phyloP scores from a whole-genome alignment of 345 rosid species.

The Viola odorata region DNA sequence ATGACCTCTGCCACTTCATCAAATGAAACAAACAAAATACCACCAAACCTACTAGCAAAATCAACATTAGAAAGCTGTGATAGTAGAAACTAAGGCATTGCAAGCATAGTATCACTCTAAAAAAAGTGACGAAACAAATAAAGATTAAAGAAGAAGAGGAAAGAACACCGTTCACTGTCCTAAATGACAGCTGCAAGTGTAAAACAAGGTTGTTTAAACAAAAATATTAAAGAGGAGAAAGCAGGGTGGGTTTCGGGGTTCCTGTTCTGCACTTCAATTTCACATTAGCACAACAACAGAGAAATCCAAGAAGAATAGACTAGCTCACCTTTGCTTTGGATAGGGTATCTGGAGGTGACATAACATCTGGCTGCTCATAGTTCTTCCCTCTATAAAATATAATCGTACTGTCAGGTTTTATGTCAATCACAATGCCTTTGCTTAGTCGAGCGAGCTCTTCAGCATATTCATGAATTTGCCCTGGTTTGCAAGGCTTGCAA shows the following conservation, averaged over 20 bases:
- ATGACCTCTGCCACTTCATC: too few species aligned
- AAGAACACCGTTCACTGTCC: too few species aligned
- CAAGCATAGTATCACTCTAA: too few species aligned
- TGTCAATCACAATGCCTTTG: slow-evolving; percentile 78
- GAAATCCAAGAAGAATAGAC: background rate
- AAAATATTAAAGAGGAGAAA: background rate
- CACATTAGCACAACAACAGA: background rate
- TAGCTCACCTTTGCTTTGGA: slow-evolving; percentile 62
- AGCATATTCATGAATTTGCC: slow-evolving; percentile 78
- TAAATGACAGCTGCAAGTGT: too few species aligned
- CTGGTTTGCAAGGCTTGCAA: slow-evolving; percentile 82
- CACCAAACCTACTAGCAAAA: too few species aligned
- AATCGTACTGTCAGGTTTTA: slow-evolving; percentile 61
- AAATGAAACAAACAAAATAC: too few species aligned
- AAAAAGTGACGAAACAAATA: too few species aligned
- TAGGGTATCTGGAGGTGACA: slow-evolving; percentile 74
- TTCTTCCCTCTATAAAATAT: slow-evolving; percentile 87
- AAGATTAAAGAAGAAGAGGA: too few species aligned
- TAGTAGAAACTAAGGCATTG: too few species aligned
- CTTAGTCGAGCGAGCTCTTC: slow-evolving; percentile 75
- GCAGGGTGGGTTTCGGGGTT: background rate
- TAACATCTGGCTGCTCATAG: slow-evolving; percentile 67
- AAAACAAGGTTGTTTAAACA: too few species aligned
- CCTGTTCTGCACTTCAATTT: background rate
- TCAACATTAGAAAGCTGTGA: too few species aligned